Base-by-base conservation (phyloP, 306 rosid genomes). In the Cajanus cajan region DNA sequence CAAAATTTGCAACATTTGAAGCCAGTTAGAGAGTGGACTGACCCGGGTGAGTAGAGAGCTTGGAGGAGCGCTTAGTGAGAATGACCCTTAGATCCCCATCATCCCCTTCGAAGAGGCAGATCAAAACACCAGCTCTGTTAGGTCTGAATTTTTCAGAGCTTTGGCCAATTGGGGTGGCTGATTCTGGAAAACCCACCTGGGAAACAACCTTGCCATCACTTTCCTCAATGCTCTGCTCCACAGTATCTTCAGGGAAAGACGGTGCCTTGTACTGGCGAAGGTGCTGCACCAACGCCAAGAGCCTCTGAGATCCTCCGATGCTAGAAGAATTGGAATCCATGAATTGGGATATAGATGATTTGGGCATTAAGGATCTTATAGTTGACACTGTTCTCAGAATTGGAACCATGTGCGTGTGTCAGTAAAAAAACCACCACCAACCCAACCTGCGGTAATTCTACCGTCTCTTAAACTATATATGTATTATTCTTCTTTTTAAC, bases 261-360 rank as follows among this genome's bases (percentile, higher is more conserved):
- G 97, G 93, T 11, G 96, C 83, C 78, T 87, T 91, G 90, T 95
- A 92, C 73, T 83, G 86, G 58, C 98, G 96, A 83, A 95, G 98
- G 71, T 92, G 98, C 2, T 91, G 90, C 22, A 93, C 92, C 74
- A 95, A 68, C 68, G 84, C 87, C 18, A 59, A 28, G n/a, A 94
- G 93, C 47, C 85, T 84, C 62, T 47, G 88, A 4, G 92, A 85
- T 63, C 87, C 72, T 19, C 78, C 85, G 22, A 25, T 45, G 19
- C 50, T 57, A 6, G 83, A 28, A 10, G 88, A 69, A 41, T n/a
- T n/a, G n/a, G 90, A 74, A 44, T 91, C 97, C 97, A 91, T 92
- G 67, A 86, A 74, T 44, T 81, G 89, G 14, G 81, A 33, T 69
- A 85, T 9, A 14, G 64, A 50, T 15, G 77, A 50, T 62, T 1